Conservation (phyloP, 2,329 filamentous ascomycete species). For the Trichophaea hybrida region DNA sequence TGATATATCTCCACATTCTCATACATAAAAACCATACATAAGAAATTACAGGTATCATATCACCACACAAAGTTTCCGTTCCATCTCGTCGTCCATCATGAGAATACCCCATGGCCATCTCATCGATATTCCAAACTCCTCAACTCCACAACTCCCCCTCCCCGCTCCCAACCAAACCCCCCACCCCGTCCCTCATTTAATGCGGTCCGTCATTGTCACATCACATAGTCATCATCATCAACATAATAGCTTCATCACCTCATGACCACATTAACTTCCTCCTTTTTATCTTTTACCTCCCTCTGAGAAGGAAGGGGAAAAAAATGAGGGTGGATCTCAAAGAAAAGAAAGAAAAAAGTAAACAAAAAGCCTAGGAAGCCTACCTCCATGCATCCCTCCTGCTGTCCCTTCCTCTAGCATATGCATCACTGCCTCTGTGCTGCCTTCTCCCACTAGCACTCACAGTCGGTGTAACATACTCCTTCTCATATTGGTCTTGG, state of each 20-base stretch:
- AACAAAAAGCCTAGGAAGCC: neutral
- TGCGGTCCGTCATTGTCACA: neutral
- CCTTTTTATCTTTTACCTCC: neutral
- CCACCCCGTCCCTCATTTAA: neutral
- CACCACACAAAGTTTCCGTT: too few relatives aligned
- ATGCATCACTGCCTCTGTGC: neutral
- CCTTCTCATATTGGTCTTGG: conserved; percentile 1
- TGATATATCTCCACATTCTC: too few relatives aligned
- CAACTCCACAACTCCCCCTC: neutral
- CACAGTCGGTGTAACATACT: neutral
- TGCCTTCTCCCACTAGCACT: neutral
- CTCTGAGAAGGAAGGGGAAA: neutral
- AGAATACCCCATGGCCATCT: too few relatives aligned
- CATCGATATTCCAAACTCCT: too few relatives aligned
- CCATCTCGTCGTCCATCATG: too few relatives aligned
- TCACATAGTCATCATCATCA: conserved; percentile 2
- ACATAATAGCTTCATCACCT: neutral
- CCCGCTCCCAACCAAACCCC: neutral
- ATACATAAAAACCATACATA: too few relatives aligned
- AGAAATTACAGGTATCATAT: too few relatives aligned
- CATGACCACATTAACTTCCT: neutral
- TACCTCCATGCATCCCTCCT: neutral
- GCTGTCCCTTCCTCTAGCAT: neutral
- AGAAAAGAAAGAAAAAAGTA: neutral
- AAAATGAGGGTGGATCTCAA: neutral